Base-by-base conservation (phyloP, 257 asterid genomes). In the Anisodus acutangulus region DNA sequence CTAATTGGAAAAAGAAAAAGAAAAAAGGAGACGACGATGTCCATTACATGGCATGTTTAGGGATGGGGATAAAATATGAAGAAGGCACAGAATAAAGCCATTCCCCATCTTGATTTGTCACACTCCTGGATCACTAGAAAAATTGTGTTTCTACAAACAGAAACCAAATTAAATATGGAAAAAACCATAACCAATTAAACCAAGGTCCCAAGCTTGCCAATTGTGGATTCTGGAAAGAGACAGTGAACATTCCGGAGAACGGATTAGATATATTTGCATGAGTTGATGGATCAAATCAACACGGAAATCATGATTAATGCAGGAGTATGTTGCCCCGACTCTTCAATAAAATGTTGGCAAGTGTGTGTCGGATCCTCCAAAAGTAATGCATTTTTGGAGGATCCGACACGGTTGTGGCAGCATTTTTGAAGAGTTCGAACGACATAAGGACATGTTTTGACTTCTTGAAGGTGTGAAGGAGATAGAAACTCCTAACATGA, bases 371-470 rank as follows among this genome's bases (percentile, higher is more conserved):
- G 74, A 37, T 37, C 49, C 6, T 37, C 12, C 74, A 37, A 67
- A 64, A 37, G 22, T 13, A 67, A 67, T 67, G 74, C 74, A 67
- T 37, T 37, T 64, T 67, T 67, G 74, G 51, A 67, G 10, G 49
- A 67, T 37, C 49, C 11, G 11, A 67, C 47, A 67, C 19, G 22
- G 74, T 67, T 67, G 19, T 2, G 4, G 49, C 74, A 67, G 10
- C 74, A 67, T 67, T 35, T 35, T 37, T 67, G 74, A 67, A 67
- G 72, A 66, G 47, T 66, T 47, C 3, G 8, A 12, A 5, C 49
- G 13, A 67, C 74, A 13, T 3, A 67, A 67, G 49, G 74, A 35
- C 49, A 8, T 67, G 22, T 67, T 0, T 37, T 6, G 49, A 13
- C 22, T 37, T 67, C 74, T 67, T 67, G 49, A 67, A 13, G 49